These are phyloP conservation scores for Coniochaeta prunicola DNA, from an alignment of 2,329 filamentous ascomycete genomes.

Conservation along the genomic window DNA sequence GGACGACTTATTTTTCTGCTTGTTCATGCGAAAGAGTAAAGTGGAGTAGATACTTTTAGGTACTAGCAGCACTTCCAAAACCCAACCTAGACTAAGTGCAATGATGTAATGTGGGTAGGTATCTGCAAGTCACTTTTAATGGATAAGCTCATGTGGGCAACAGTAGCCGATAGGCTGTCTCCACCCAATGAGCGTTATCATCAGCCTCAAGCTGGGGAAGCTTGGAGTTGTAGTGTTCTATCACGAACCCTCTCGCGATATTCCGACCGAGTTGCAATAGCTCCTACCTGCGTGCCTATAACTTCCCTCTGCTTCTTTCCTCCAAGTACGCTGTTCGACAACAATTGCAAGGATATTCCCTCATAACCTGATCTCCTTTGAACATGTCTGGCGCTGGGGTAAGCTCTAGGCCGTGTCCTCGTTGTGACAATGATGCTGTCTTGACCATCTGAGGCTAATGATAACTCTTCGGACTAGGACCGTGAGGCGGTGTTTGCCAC, in stretches of 20 bases:
- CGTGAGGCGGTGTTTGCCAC: slow-evolving; percentile 96
- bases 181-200: background rate
- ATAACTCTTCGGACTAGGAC: slow-evolving; percentile 49
- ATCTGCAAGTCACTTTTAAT: background rate
- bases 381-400: slow-evolving; percentile 33
- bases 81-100: background rate
- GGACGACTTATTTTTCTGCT: slow-evolving; percentile 1
- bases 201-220: background rate
- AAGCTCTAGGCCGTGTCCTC: slow-evolving; percentile 11
- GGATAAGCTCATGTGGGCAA: background rate
- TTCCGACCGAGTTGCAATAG: no score
- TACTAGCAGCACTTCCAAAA: background rate
- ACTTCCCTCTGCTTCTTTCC: background rate
- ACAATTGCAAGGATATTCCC: no score
- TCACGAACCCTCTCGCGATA: no score
- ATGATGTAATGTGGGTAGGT: background rate
- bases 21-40: background rate
- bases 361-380: background rate
- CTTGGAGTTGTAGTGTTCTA: background rate
- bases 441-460: slow-evolving; percentile 11
- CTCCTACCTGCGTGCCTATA: no score
- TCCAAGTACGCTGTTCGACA: background rate
- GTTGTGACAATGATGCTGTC: slow-evolving; percentile 6
- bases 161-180: background rate
- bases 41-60: background rate